A percentile compares a stretch with the other conserved stretches of the same genome.
These are phyloP conservation scores for Plasmodium sp. DNA, from an alignment of 169 alveolate species.

Conservation along the genomic window DNA sequence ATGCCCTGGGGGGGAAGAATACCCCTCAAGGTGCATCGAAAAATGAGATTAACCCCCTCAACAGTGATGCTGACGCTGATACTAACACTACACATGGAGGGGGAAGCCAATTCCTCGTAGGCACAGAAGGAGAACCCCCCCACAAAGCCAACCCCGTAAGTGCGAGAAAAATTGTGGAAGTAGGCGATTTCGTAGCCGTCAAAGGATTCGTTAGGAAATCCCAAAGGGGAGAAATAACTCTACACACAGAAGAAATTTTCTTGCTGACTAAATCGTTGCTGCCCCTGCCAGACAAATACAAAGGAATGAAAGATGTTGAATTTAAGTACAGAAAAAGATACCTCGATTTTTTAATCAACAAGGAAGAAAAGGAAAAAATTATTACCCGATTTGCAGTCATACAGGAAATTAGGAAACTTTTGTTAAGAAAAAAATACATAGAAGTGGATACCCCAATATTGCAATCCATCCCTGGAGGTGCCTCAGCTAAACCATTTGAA, in stretches of 20 bases:
- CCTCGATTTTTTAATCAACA: slow-evolving; percentile 88
- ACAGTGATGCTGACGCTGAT: neutral
- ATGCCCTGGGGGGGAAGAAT: neutral
- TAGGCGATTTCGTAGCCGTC: slow-evolving; percentile 77
- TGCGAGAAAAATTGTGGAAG: slow-evolving; percentile 68
- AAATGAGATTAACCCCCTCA: neutral
- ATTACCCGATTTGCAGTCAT: slow-evolving; percentile 84
- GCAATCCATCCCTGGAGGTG: slow-evolving; percentile 94
- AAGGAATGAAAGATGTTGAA: slow-evolving; percentile 85
- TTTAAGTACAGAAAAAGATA: slow-evolving; percentile 89
- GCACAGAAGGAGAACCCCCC: neutral
- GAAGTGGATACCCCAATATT: slow-evolving; percentile 97
- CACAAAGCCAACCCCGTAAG: neutral
- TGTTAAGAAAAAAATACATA: slow-evolving; percentile 85
- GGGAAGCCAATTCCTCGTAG: neutral
- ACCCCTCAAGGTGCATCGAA: neutral
- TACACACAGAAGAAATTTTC: slow-evolving; percentile 42
- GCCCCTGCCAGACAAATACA: slow-evolving; percentile 68
- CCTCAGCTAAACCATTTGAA: slow-evolving; percentile 94
- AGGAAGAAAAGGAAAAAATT: slow-evolving; percentile 83
- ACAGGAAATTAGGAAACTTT: slow-evolving; percentile 82
- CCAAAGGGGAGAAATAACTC: slow-evolving; percentile 72
- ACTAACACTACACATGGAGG: neutral
- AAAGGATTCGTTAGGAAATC: slow-evolving; percentile 67
- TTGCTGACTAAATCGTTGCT: slow-evolving; percentile 52